These are phyloP conservation scores for Scorias spongiosa DNA, from an alignment of 2,329 filamentous ascomycete genomes.

Conservation along the genomic window DNA sequence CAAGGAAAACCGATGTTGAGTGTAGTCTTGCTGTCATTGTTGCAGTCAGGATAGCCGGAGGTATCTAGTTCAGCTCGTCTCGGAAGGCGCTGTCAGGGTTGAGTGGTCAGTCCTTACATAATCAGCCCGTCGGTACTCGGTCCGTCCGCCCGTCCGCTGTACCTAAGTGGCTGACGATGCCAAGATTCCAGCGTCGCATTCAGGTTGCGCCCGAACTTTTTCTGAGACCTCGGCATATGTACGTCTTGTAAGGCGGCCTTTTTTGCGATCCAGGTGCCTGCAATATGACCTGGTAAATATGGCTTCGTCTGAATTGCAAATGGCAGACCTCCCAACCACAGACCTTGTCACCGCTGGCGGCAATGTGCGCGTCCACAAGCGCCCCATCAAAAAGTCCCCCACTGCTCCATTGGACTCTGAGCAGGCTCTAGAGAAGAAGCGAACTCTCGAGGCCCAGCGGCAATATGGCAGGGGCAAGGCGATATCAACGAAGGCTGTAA, in stretches of 20 bases:
- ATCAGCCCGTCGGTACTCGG: too few relatives aligned
- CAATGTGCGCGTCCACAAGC: conserved; percentile 10
- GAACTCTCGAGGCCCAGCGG: conserved; percentile 20
- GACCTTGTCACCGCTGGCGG: conserved; percentile 14
- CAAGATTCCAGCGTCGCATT: not conserved
- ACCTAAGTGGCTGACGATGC: not conserved
- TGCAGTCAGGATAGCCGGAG: too few relatives aligned
- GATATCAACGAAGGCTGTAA: conserved; percentile 57
- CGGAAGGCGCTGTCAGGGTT: too few relatives aligned
- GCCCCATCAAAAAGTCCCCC: conserved; percentile 5
- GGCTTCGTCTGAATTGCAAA: not conserved
- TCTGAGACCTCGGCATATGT: not conserved
- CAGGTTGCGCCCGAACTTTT: not conserved
- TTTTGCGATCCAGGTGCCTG: not conserved
- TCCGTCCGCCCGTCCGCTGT: too few relatives aligned
- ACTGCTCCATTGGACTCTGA: conserved; percentile 18
- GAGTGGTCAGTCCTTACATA: too few relatives aligned
- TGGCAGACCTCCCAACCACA: conserved; percentile 9
- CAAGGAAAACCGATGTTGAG: too few relatives aligned
- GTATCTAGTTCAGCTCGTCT: too few relatives aligned
- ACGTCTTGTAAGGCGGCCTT: too few relatives aligned
- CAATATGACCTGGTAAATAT: not conserved
- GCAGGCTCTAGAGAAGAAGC: conserved; percentile 18
- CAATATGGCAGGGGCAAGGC: conserved; percentile 73
- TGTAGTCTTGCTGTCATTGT: too few relatives aligned